Base-by-base conservation (phyloP, 768 basidiomycete genomes). In the Leucosporidium creatinivorum region DNA sequence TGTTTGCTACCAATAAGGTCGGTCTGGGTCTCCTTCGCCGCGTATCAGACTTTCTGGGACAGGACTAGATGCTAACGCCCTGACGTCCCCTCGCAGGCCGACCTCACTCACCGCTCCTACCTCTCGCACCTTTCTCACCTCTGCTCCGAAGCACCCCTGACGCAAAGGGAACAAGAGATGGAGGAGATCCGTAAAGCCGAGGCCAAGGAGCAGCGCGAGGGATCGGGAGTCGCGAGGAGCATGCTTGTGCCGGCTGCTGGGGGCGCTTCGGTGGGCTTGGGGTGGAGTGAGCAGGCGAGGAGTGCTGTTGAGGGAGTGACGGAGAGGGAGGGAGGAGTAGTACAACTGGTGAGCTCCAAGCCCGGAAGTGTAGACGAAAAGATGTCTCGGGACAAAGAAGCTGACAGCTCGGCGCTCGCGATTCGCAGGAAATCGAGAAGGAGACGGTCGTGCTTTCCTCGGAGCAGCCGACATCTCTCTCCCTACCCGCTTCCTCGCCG, bases 81-180 rank as follows among this genome's bases (percentile, higher is more conserved):
- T n/a, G n/a, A n/a, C n/a, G n/a, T 3, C 23, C 9, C n/a, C 13
- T 2, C 21, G 28, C 69, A 80, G 80, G 73, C 73, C 33, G 80
- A 81, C 67, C 75, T 81, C 31, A 79, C 79, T 0, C 76, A 79
- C 21, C 51, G 71, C 0, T 85, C 88, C 0, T 93, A 94, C 73
- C 82, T 83, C 26, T 83, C 85, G 39, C 91, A 94, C 75, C 81
- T 84, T 66, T 83, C 81, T 21, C 89, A 91, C 75, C 77, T 84
- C 58, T 80, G 84, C 39, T 89, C 91, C 0, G 89, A 91, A 3
- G 83, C 89, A 69, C 94, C 93, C 1, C 81, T 96, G 73, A 91
- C 87, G 49, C 83, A 84, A 0, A 83, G 87, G 39, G 93, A 97
- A 78, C 83, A 86, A 67, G 92, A 93, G 76, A 82, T 94, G 69